These are phyloP conservation scores for Fusarium concolor DNA, from an alignment of 2,329 filamentous ascomycete genomes.

Conservation along the genomic window DNA sequence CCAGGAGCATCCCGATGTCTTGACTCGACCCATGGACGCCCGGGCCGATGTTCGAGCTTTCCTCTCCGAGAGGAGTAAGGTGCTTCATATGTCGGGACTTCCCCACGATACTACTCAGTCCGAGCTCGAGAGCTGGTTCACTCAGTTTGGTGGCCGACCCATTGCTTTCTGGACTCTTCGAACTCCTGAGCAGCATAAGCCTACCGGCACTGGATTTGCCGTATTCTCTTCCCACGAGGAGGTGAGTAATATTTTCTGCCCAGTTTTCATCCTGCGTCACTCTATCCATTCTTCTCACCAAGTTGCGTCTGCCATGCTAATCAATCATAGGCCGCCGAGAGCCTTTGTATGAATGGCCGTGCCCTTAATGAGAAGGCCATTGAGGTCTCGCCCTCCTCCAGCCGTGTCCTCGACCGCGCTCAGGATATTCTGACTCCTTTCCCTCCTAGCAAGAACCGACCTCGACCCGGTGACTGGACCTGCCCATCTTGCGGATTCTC, in stretches of 20 bases:
- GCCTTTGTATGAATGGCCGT: constrained; percentile 98
- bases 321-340: constrained; percentile 83
- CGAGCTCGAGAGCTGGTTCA: constrained; percentile 99
- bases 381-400: constrained; percentile 97
- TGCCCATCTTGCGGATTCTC: constrained; percentile 99
- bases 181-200: constrained; percentile 98
- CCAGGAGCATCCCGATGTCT: constrained; percentile 92
- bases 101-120: constrained; percentile 99
- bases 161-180: constrained; percentile 99
- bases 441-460: constrained; percentile 97
- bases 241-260: constrained; percentile 66
- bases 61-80: constrained; percentile 95
- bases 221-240: constrained; percentile 99
- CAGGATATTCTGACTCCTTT: constrained; percentile 97
- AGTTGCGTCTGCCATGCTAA: constrained; percentile 19
- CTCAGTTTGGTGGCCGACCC: constrained; percentile 95
- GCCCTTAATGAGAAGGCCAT: constrained; percentile 99
- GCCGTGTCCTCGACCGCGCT: constrained; percentile 92
- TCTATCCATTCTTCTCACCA: neutral
- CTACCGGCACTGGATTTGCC: constrained; percentile 97
- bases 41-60: constrained; percentile 96
- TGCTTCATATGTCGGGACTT: constrained; percentile 96
- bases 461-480: constrained; percentile 97
- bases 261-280: neutral
- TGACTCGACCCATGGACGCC: constrained; percentile 96